A percentile compares a stretch with the other conserved stretches of the same genome.
phyloP scores from a whole-genome alignment of 345 rosid species.

The Pistacia atlantica region DNA sequence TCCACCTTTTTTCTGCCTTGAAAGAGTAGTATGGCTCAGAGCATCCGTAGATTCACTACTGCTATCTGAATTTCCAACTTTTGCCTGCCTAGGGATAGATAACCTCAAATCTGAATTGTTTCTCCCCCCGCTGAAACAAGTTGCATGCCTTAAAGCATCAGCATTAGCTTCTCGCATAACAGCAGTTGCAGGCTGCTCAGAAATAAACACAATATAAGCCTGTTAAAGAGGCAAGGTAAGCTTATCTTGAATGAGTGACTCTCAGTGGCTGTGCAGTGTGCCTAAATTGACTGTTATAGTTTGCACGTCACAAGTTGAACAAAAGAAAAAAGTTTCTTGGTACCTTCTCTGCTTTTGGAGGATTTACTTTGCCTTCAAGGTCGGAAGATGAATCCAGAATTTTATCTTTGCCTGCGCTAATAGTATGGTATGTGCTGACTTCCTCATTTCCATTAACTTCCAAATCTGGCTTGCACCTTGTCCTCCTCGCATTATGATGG shows the following conservation, averaged over 20 bases:
- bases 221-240: conserved; percentile 7
- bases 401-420: conserved; percentile 20
- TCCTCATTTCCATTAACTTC: conserved; percentile 14
- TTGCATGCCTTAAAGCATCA: conserved; percentile 15
- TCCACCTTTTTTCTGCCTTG: neutral
- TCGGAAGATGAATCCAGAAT: conserved; percentile 19
- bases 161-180: conserved; percentile 13
- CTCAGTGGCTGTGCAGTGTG: neutral
- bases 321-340: conserved; percentile 7
- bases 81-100: neutral
- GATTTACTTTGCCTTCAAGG: conserved; percentile 23
- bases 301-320: neutral
- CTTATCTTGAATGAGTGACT: conserved; percentile 1
- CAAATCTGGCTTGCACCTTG: neutral
- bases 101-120: conserved; percentile 1
- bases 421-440: conserved; percentile 11
- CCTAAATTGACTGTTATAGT: neutral
- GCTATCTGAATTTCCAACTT: conserved; percentile 6
- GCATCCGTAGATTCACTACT: neutral
- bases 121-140: neutral
- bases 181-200: conserved; percentile 34
- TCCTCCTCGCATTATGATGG: conserved; percentile 17
- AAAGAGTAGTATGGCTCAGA: neutral
- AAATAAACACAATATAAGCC: conserved; percentile 21
- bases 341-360: conserved; percentile 29